Evolutionary conservation across 2,329 filamentous ascomycete genomes (phyloP).

Genomic region (Tolypocladium capitatum): DNA sequence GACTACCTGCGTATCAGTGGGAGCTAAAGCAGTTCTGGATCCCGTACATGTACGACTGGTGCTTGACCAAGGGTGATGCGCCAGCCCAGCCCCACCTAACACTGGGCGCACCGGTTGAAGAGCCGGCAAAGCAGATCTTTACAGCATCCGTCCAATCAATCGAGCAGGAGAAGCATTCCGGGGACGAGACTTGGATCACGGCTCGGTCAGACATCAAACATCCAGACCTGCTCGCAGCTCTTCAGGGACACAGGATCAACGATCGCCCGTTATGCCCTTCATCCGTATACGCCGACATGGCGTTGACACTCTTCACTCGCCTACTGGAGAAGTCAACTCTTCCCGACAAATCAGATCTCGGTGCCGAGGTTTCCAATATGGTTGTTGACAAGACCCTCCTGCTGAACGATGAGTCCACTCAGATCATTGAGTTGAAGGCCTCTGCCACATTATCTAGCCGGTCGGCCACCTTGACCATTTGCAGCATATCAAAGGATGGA

Average conservation of each 20-base stretch:
- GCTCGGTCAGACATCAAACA: background rate
- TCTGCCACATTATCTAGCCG: slow-evolving; percentile 6
- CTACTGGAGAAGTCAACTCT: slow-evolving; percentile 5
- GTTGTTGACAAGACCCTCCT: slow-evolving; percentile 9
- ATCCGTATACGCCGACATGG: slow-evolving; percentile 8
- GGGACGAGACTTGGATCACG: background rate
- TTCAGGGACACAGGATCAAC: background rate
- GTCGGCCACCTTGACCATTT: slow-evolving; percentile 8
- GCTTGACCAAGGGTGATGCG: slow-evolving; percentile 43
- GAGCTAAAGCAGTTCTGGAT: slow-evolving; percentile 60
- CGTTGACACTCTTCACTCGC: slow-evolving; percentile 4
- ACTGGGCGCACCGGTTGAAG: background rate
- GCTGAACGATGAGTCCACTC: slow-evolving; percentile 4
- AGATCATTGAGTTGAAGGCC: slow-evolving; percentile 8
- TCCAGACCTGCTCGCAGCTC: background rate
- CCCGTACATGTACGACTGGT: slow-evolving; percentile 40
- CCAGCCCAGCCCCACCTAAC: background rate
- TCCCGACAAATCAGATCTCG: slow-evolving; percentile 1
- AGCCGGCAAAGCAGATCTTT: background rate
- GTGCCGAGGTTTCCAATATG: slow-evolving; percentile 10
- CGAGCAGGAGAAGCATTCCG: background rate
- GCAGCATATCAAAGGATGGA: slow-evolving; percentile 8
- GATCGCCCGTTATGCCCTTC: slow-evolving; percentile 2
- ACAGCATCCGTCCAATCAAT: slow-evolving; percentile 1
- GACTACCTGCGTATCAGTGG: slow-evolving; percentile 55